Evolutionary conservation across 2,329 filamentous ascomycete genomes (phyloP).

Genomic region (Penicillium sp.): DNA sequence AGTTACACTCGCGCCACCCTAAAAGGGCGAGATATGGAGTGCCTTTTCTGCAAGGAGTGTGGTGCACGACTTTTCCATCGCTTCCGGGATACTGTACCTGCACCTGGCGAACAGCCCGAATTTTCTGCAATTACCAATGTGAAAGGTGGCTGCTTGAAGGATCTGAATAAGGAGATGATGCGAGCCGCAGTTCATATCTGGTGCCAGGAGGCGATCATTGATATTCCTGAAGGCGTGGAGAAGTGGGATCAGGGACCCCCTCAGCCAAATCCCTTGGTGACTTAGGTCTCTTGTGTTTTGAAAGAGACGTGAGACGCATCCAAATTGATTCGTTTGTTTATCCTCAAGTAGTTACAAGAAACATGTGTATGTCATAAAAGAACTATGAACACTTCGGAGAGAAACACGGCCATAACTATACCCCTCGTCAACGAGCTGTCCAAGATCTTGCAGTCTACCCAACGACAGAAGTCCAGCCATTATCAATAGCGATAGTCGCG

Average conservation of each 20-base stretch:
- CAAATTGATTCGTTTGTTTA: neutral
- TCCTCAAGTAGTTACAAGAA: neutral
- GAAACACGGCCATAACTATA: neutral
- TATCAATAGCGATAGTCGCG: constrained; percentile 31
- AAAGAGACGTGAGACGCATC: neutral
- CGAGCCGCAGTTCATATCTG: constrained; percentile 64
- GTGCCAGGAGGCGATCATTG: constrained; percentile 66
- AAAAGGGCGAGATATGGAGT: constrained; percentile 59
- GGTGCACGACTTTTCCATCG: constrained; percentile 66
- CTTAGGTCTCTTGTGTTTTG: neutral
- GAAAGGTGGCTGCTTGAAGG: constrained; percentile 67
- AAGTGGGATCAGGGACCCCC: constrained; percentile 54
- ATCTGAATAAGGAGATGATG: constrained; percentile 61
- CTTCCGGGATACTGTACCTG: constrained; percentile 29
- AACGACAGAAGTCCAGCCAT: constrained; percentile 28
- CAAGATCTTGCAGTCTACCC: constrained; percentile 9
- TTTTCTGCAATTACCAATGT: constrained; percentile 55
- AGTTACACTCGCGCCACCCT: constrained; percentile 55
- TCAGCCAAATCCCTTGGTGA: constrained; percentile 8
- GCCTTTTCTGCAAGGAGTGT: constrained; percentile 67
- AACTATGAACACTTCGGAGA: neutral
- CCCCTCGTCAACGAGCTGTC: neutral
- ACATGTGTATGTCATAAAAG: neutral
- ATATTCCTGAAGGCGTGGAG: constrained; percentile 66
- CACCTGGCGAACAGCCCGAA: constrained; percentile 54